A percentile compares a stretch with the other conserved stretches of the same genome.
Conservation (phyloP, 2,329 filamentous ascomycete species). For the Sporothrix phasma region DNA sequence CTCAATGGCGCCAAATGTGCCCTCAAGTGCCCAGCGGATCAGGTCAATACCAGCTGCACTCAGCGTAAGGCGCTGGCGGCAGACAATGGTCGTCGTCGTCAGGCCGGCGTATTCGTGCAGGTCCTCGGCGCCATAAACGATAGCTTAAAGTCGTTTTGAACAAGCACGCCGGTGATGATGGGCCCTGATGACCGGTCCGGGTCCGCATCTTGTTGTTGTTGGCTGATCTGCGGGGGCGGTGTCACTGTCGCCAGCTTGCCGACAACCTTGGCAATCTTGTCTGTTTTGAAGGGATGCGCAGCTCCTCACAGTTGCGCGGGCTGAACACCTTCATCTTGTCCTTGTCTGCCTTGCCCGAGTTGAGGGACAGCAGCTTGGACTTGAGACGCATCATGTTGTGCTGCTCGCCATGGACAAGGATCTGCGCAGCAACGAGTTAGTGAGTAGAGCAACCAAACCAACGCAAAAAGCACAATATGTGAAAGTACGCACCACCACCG, state of each 20-base stretch:
- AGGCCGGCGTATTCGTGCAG: conserved; percentile 93
- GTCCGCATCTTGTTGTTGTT: background rate
- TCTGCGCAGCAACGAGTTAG: conserved; percentile 39
- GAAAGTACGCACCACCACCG: conserved; percentile 67
- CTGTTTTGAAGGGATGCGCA: conserved; percentile 92
- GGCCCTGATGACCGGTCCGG: conserved; percentile 26
- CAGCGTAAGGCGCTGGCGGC: conserved; percentile 81
- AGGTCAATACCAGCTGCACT: conserved; percentile 83
- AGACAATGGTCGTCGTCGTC: conserved; percentile 87
- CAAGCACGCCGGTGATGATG: conserved; percentile 79
- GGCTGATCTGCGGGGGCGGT: conserved; percentile 42
- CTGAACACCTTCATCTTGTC: conserved; percentile 86
- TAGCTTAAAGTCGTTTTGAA: conserved; percentile 96
- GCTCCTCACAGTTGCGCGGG: conserved; percentile 87
- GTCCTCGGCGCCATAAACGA: conserved; percentile 93
- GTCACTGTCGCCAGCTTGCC: conserved; percentile 79
- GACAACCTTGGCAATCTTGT: conserved; percentile 93
- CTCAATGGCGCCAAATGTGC: conserved; percentile 83
- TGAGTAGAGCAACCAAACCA: background rate
- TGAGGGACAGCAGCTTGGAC: conserved; percentile 87
- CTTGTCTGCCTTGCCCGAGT: conserved; percentile 67
- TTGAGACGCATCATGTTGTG: conserved; percentile 98
- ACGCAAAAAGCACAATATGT: background rate
- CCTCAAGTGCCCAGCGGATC: conserved; percentile 87
- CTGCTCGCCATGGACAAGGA: conserved; percentile 92